Base-by-base conservation (phyloP, 176 grass and related monocot genomes). In the Aechmea fasciata region DNA sequence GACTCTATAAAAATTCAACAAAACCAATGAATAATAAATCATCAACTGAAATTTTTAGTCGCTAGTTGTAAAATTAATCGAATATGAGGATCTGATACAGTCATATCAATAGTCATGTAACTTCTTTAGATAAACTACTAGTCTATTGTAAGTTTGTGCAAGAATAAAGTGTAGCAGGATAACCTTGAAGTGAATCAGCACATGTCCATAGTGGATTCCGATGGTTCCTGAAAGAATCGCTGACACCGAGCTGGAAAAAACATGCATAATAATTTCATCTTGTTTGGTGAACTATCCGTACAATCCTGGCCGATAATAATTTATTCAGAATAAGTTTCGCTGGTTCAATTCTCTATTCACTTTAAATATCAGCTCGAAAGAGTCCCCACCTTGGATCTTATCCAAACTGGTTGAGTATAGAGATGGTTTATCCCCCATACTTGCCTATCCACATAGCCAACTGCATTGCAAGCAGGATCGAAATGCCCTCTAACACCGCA, bases 391-490 rank as follows among this genome's bases (percentile, higher is more conserved):
- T 84, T 91, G 13, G 78, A 84, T 64, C 81, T 52, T 33, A 83
- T 87, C 88, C 88, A 91, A 76, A 91, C 81, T n/a, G 88, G 88
- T 13, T 84, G 78, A 1, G 65, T 55, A 11, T 87, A 91, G 65
- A 91, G 84, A 77, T 91, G 84, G 49, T 87, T 87, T 51, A 91
- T 79, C 1, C 81, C 88, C 81, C 71, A 91, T 23, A 91, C 81
- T 19, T 81, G 11, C 78, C 88, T 78, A 67, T 91, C 88, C 65
- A 91, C 28, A 57, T 84, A 76, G 2, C 88, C 88, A 25, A 84
- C 88, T 66, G 84, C 88, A 67, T 91, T 91, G 68, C 84, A 91
- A 19, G 88, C 88, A 11, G 85, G 84, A 67, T 57, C 81, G 13
- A 91, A 66, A 15, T 83, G 72, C 4, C 81, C 84, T 51, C 78